phyloP scores from a whole-genome alignment of 169 alveolate genomes.

The Cryptosporidium andersoni region DNA sequence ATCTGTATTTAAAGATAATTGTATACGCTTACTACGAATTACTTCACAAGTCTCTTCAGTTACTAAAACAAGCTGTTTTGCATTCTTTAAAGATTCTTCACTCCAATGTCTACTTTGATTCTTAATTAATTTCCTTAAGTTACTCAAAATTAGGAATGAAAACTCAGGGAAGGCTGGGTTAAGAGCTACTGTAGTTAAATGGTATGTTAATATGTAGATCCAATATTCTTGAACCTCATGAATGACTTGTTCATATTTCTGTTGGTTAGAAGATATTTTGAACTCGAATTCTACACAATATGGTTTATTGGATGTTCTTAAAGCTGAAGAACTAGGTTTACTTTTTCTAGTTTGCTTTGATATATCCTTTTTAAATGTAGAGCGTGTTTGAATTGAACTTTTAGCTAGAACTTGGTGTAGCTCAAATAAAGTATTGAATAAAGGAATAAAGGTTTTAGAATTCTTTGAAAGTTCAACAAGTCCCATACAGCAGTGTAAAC shows the following conservation, averaged over 20 bases:
- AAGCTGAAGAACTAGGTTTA: not conserved
- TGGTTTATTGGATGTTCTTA: conserved; percentile 26
- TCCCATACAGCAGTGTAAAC: conserved; percentile 8
- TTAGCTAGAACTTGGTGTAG: conserved; percentile 23
- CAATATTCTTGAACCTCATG: conserved; percentile 44
- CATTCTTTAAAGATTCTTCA: conserved; percentile 2
- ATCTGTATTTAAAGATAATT: no score
- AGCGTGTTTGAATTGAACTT: conserved; percentile 13
- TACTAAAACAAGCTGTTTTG: conserved; percentile 9
- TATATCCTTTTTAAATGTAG: conserved; percentile 1
- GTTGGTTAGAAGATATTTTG: conserved; percentile 15
- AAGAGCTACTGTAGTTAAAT: conserved; percentile 10
- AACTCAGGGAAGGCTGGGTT: conserved; percentile 51
- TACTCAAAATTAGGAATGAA: conserved; percentile 8
- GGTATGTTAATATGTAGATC: conserved; percentile 4
- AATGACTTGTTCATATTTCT: conserved; percentile 31
- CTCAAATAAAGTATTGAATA: conserved; percentile 26
- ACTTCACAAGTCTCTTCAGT: conserved; percentile 27
- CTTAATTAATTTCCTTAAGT: conserved; percentile 21
- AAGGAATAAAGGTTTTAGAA: conserved; percentile 28
- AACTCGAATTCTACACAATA: conserved; percentile 45
- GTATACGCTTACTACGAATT: no score
- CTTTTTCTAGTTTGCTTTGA: not conserved
- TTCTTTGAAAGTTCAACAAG: conserved; percentile 23
- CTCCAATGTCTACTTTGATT: conserved; percentile 42